Evolutionary conservation across 306 rosid genomes (phyloP).

Genomic region (Vachellia pachyceras): DNA sequence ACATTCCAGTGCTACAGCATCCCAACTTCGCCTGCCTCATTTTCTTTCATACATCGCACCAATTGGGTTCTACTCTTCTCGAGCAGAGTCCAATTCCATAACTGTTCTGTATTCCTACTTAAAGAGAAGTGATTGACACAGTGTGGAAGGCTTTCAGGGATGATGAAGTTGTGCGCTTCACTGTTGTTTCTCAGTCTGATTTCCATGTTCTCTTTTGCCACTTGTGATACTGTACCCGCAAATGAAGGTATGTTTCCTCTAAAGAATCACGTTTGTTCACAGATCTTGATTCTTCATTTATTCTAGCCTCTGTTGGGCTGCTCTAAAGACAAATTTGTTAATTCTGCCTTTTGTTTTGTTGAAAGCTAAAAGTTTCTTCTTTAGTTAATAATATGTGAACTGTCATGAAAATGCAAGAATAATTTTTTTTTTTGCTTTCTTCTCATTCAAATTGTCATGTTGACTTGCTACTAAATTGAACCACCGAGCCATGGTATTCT

Average conservation of each 20-base stretch:
- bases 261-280: constrained; percentile 29
- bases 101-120: constrained; percentile 41
- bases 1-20: constrained; percentile 39
- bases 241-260: constrained; percentile 67
- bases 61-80: constrained; percentile 31
- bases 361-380: neutral
- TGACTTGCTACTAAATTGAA: constrained; percentile 17
- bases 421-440: neutral
- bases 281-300: constrained; percentile 59
- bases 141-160: constrained; percentile 28
- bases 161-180: constrained; percentile 61
- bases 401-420: constrained; percentile 11
- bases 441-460: constrained; percentile 23
- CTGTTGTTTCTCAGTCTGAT: constrained; percentile 58
- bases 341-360: neutral
- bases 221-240: constrained; percentile 53
- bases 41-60: neutral
- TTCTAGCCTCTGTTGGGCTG: constrained; percentile 28
- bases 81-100: constrained; percentile 44
- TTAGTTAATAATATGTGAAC: constrained; percentile 7
- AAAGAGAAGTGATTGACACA: neutral
- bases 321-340: constrained; percentile 15
- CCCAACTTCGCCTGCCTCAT: neutral
- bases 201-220: constrained; percentile 52
- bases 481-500: constrained; percentile 24